Evolutionary conservation across 306 rosid species (phyloP).

Genomic region (Casuarina cunninghamiana): DNA sequence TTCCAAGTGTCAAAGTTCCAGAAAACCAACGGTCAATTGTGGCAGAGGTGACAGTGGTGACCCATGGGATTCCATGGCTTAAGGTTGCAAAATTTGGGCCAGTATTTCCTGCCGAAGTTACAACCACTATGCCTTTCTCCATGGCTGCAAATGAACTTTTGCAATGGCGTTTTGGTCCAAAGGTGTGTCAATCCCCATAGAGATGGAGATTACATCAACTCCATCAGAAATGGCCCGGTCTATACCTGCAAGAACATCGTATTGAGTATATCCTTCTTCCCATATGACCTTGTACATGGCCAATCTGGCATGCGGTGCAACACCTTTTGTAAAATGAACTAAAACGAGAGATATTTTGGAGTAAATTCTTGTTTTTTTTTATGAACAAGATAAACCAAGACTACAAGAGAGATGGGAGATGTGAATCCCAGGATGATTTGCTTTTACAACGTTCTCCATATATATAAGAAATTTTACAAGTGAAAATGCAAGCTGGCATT

Average conservation of each 20-base stretch:
- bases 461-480: too few relatives aligned
- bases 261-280: constrained; percentile 33
- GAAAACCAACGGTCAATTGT: neutral
- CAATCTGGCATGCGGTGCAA: constrained; percentile 41
- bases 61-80: constrained; percentile 35
- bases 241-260: constrained; percentile 42
- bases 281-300: constrained; percentile 39
- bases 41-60: constrained; percentile 15
- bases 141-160: constrained; percentile 38
- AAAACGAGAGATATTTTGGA: too few relatives aligned
- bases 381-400: too few relatives aligned
- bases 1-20: neutral
- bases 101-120: constrained; percentile 12
- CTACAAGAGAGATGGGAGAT: too few relatives aligned
- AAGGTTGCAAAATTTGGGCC: constrained; percentile 22
- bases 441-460: too few relatives aligned
- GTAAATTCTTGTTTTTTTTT: too few relatives aligned
- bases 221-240: constrained; percentile 39
- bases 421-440: too few relatives aligned
- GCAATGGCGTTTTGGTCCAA: constrained; percentile 33
- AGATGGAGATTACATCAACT: constrained; percentile 43
- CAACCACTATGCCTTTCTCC: constrained; percentile 34
- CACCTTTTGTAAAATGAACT: too few relatives aligned
- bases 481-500: too few relatives aligned
- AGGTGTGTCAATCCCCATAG: constrained; percentile 24